These are phyloP conservation scores for Beauveria rudraprayagi DNA, from an alignment of 2,329 filamentous ascomycete genomes.

Conservation along the genomic window DNA sequence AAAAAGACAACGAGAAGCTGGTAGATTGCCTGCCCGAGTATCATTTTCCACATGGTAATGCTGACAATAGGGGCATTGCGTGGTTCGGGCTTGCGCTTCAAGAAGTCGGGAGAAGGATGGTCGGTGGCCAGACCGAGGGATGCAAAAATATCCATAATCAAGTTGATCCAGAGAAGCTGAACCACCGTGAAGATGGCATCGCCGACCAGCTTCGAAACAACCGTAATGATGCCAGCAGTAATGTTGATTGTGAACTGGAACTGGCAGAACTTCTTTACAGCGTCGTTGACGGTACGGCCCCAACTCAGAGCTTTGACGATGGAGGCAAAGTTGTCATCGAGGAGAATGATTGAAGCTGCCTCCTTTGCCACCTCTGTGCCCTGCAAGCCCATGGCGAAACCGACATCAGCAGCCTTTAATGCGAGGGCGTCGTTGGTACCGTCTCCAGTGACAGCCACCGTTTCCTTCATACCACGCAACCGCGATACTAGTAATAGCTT, in stretches of 20 bases:
- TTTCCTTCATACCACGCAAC: slow-evolving; percentile 57
- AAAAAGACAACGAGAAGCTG: slow-evolving; percentile 57
- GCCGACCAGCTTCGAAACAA: slow-evolving; percentile 46
- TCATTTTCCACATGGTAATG: slow-evolving; percentile 77
- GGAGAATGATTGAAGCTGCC: slow-evolving; percentile 52
- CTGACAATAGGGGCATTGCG: slow-evolving; percentile 41
- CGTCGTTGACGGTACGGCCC: slow-evolving; percentile 56
- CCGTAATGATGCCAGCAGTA: slow-evolving; percentile 50
- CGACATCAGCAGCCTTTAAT: slow-evolving; percentile 57
- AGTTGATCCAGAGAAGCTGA: slow-evolving; percentile 52
- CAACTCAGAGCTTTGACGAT: slow-evolving; percentile 56
- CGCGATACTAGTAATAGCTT: slow-evolving; percentile 58
- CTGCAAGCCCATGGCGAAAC: slow-evolving; percentile 60
- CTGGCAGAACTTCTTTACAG: slow-evolving; percentile 51
- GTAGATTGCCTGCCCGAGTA: slow-evolving; percentile 64
- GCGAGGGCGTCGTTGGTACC: slow-evolving; percentile 61
- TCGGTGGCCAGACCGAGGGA: slow-evolving; percentile 40
- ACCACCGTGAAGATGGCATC: slow-evolving; percentile 48
- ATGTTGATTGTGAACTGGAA: slow-evolving; percentile 56
- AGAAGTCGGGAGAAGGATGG: slow-evolving; percentile 27
- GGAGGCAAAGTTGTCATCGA: slow-evolving; percentile 56
- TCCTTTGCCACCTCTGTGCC: slow-evolving; percentile 59
- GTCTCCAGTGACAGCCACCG: slow-evolving; percentile 59
- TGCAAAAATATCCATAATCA: slow-evolving; percentile 54
- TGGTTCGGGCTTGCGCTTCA: slow-evolving; percentile 24